These are phyloP conservation scores for Epichloe sibirici DNA, from an alignment of 2,329 filamentous ascomycete genomes.

Conservation along the genomic window DNA sequence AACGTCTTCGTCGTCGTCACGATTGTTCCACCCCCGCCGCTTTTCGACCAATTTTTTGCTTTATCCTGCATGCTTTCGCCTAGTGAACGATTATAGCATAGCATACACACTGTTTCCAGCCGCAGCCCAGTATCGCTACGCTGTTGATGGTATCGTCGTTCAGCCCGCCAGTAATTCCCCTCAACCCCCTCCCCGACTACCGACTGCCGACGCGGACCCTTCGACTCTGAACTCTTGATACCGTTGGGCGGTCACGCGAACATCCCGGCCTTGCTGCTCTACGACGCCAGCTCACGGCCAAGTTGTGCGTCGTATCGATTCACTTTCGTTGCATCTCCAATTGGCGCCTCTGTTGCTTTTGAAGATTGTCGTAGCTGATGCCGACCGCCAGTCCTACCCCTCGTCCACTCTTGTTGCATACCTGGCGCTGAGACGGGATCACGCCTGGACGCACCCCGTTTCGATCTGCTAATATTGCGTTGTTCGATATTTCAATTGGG, in stretches of 20 bases:
- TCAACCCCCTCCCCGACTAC: not conserved
- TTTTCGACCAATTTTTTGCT: not conserved
- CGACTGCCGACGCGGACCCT: slow-evolving; percentile 5
- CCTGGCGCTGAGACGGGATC: slow-evolving; percentile 19
- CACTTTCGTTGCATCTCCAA: slow-evolving; percentile 14
- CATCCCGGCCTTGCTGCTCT: slow-evolving; percentile 10
- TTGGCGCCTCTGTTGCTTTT: slow-evolving; percentile 14
- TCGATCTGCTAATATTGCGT: not conserved
- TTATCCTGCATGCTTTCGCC: not conserved
- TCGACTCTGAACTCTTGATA: slow-evolving; percentile 4
- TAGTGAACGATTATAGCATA: not conserved
- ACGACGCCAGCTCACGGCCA: slow-evolving; percentile 10
- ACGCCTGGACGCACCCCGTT: slow-evolving; percentile 1
- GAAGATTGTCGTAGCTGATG: slow-evolving; percentile 20
- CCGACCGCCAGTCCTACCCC: slow-evolving; percentile 21
- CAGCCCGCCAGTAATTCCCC: not conserved
- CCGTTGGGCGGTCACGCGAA: slow-evolving; percentile 18
- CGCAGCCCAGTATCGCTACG: not conserved
- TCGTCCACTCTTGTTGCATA: slow-evolving; percentile 20
- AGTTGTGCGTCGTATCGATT: slow-evolving; percentile 5
- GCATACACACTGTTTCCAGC: not conserved
- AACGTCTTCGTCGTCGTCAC: not conserved
- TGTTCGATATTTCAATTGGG: slow-evolving; percentile 11
- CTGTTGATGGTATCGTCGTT: not conserved
- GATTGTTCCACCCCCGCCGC: not conserved